A percentile compares a stretch with the other conserved stretches of the same genome.
Evolutionary conservation across 2,329 filamentous ascomycete species (phyloP).

Genomic region (Esteya vermicola): DNA sequence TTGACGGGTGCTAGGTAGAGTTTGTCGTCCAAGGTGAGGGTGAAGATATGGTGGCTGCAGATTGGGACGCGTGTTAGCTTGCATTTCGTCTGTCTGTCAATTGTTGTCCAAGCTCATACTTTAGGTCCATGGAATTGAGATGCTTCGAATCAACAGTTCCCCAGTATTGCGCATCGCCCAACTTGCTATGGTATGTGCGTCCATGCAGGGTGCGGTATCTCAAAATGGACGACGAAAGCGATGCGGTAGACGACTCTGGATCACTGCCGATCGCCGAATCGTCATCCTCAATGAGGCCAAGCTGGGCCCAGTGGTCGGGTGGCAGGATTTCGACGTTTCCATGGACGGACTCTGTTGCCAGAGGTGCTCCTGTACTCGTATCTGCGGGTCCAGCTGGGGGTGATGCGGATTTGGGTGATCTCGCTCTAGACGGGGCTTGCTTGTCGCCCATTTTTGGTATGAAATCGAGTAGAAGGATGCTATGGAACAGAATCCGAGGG

Average conservation of each 20-base stretch:
- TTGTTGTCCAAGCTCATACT: background rate
- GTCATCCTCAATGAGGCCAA: background rate
- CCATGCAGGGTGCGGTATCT: background rate
- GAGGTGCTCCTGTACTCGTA: no score
- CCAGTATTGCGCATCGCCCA: background rate
- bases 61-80: no score
- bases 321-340: no score
- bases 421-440: no score
- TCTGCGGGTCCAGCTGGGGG: no score
- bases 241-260: background rate
- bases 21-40: background rate
- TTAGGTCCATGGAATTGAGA: background rate
- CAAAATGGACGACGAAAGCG: background rate
- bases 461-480: no score
- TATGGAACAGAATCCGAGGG: no score
- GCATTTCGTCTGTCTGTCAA: background rate
- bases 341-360: no score
- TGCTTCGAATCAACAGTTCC: background rate
- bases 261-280: background rate
- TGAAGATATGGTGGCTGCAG: background rate
- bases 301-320: background rate
- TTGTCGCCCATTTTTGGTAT: no score
- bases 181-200: background rate
- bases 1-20: background rate
- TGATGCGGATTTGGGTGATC: no score